A percentile compares a stretch with the other conserved stretches of the same genome.
These are phyloP conservation scores for Papiliotrema fonsecae DNA, from an alignment of 1,284 basidiomycete species.

Conservation along the genomic window DNA sequence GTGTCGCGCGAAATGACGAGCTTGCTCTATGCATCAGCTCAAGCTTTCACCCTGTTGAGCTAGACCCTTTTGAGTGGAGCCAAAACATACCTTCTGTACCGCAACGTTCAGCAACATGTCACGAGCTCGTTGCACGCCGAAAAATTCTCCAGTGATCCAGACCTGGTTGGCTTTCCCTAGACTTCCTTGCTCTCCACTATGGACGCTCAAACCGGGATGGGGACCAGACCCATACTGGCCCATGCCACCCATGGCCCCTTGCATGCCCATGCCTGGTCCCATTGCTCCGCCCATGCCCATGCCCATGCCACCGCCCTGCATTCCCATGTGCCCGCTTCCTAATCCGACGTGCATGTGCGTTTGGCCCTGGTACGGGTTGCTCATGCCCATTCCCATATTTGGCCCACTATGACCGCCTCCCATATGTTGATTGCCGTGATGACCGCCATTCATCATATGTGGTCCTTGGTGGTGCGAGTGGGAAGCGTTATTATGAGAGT, in stretches of 20 bases:
- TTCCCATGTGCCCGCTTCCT: constrained; percentile 32
- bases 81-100: constrained; percentile 63
- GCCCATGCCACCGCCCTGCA: constrained; percentile 13
- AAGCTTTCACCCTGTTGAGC: not conserved
- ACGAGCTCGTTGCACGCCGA: constrained; percentile 86
- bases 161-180: constrained; percentile 60
- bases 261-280: constrained; percentile 1
- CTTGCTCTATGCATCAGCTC: constrained; percentile 62
- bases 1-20: constrained; percentile 87
- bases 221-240: constrained; percentile 32
- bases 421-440: constrained; percentile 6
- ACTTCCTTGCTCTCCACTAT: constrained; percentile 52
- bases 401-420: constrained; percentile 5
- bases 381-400: constrained; percentile 21
- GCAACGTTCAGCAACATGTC: constrained; percentile 92
- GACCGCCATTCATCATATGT: constrained; percentile 8
- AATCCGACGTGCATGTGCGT: constrained; percentile 38
- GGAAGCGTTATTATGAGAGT: constrained; percentile 3
- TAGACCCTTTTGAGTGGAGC: not conserved
- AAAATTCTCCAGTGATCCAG: constrained; percentile 97
- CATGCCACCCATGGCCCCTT: constrained; percentile 13
- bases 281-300: constrained; percentile 9
- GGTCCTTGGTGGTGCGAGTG: constrained; percentile 8
- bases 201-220: constrained; percentile 37
- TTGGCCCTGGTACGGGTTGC: constrained; percentile 20